These are phyloP conservation scores for Ogataea haglerorum DNA, from an alignment of 805 yeast genomes.

Conservation along the genomic window DNA sequence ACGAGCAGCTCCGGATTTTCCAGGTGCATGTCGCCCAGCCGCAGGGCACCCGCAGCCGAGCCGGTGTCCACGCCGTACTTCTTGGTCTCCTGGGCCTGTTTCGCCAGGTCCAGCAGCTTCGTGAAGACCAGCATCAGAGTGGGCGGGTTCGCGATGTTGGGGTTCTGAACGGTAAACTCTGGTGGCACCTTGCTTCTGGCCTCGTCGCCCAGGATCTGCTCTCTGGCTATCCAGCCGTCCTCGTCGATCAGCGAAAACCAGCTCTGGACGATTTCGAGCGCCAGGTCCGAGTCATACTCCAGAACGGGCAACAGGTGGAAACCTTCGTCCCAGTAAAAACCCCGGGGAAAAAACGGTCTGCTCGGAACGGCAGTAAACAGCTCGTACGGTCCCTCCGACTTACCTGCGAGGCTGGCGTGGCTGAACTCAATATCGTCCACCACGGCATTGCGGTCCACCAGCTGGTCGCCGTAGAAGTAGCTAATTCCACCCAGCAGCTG, in stretches of 20 bases:
- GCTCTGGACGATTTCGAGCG: slow-evolving; percentile 72
- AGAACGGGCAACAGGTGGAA: slow-evolving; percentile 82
- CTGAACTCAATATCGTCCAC: slow-evolving; percentile 70
- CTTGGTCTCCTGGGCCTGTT: slow-evolving; percentile 25
- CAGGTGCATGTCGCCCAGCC: slow-evolving; percentile 51
- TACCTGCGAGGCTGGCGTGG: slow-evolving; percentile 44
- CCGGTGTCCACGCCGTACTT: slow-evolving; percentile 13
- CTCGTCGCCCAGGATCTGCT: slow-evolving; percentile 89
- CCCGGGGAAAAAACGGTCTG: slow-evolving; percentile 91
- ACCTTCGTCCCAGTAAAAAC: slow-evolving; percentile 99
- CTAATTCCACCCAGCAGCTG: slow-evolving; percentile 89
- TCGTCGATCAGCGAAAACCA: slow-evolving; percentile 88
- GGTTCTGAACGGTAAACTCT: slow-evolving; percentile 81
- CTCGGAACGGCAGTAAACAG: slow-evolving; percentile 86
- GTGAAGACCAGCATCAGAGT: slow-evolving; percentile 76
- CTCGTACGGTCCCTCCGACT: slow-evolving; percentile 72
- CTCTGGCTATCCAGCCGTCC: slow-evolving; percentile 96
- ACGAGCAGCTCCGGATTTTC: slow-evolving; percentile 56
- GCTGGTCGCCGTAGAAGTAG: slow-evolving; percentile 77
- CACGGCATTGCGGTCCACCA: slow-evolving; percentile 70
- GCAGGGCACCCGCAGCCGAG: slow-evolving; percentile 26
- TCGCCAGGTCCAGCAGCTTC: slow-evolving; percentile 49
- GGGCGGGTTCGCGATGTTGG: slow-evolving; percentile 92
- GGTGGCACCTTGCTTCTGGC: slow-evolving; percentile 83
- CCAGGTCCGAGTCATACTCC: slow-evolving; percentile 80